A percentile compares a stretch with the other conserved stretches of the same genome.
Conservation (phyloP, 108 stramenopile species). For the Conticribra weissflogii region DNA sequence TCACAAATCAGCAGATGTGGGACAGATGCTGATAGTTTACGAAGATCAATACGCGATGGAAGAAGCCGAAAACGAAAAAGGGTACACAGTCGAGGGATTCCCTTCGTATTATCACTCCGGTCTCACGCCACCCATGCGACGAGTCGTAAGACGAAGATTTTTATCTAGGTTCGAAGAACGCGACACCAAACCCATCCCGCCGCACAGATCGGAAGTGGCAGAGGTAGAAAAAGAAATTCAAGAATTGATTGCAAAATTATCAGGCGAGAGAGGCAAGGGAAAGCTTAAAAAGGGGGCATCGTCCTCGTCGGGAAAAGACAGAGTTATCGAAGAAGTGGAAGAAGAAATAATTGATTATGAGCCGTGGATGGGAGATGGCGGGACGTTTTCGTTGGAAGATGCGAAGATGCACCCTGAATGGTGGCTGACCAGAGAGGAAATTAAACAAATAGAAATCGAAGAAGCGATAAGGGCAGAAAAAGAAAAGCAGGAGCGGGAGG, state of each 20-base stretch:
- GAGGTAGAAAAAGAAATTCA: slow-evolving; percentile 74
- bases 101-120: slow-evolving; percentile 84
- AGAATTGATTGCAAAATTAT: slow-evolving; percentile 66
- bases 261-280: slow-evolving; percentile 37
- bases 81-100: slow-evolving; percentile 59
- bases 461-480: slow-evolving; percentile 41
- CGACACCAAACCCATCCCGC: slow-evolving; percentile 67
- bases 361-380: slow-evolving; percentile 87
- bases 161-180: slow-evolving; percentile 50
- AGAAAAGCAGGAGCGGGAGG: slow-evolving; percentile 26
- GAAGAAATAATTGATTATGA: slow-evolving; percentile 88
- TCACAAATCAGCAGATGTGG: slow-evolving; percentile 89
- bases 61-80: slow-evolving; percentile 76
- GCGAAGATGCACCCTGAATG: slow-evolving; percentile 77
- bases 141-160: slow-evolving; percentile 85
- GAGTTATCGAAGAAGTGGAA: slow-evolving; percentile 76
- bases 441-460: slow-evolving; percentile 50
- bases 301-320: slow-evolving; percentile 49
- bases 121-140: slow-evolving; percentile 84
- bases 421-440: slow-evolving; percentile 70
- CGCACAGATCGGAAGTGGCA: slow-evolving; percentile 62
- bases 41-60: slow-evolving; percentile 86
- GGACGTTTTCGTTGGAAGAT: slow-evolving; percentile 56
- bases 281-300: slow-evolving; percentile 28
- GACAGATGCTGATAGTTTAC: slow-evolving; percentile 93